Conservation (phyloP, 2,329 filamentous ascomycete genomes). For the Chrysoporthe cubensis region DNA sequence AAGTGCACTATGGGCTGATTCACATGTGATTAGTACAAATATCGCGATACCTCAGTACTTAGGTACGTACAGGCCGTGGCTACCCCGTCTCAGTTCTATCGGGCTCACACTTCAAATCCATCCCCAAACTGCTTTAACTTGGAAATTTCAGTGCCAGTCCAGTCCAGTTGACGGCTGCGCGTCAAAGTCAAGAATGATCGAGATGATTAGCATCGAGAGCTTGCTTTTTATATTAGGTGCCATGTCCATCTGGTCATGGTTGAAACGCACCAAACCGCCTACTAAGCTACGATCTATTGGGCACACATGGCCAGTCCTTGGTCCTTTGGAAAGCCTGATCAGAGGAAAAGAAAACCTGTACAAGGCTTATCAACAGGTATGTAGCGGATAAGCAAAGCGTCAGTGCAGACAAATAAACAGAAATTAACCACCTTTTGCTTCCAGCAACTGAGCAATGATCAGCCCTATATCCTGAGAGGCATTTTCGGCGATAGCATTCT, state of each 20-base stretch:
- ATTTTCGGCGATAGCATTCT: not conserved
- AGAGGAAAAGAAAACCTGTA: not conserved
- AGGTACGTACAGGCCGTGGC: too few species aligned
- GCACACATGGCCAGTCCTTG: not conserved
- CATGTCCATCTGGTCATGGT: not conserved
- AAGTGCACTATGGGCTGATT: too few species aligned
- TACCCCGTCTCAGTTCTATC: not conserved
- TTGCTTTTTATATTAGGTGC: not conserved
- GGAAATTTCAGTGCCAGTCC: too few species aligned
- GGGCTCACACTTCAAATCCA: not conserved
- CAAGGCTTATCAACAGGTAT: too few species aligned
- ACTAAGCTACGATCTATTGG: not conserved
- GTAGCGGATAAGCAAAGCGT: too few species aligned
- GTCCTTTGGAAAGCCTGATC: not conserved
- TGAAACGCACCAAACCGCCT: too few species aligned
- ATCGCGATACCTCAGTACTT: too few species aligned
- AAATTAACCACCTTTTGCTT: not conserved
- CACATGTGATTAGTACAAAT: too few species aligned
- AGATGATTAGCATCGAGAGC: not conserved
- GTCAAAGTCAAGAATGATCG: not conserved
- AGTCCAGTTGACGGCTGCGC: too few species aligned
- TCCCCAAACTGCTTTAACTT: not conserved
- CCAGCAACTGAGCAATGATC: not conserved
- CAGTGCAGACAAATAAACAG: not conserved
- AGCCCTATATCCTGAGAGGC: not conserved